Evolutionary conservation across 495 filamentous ascomycete genomes (phyloP).

Genomic region (Penicillium maclennaniae): DNA sequence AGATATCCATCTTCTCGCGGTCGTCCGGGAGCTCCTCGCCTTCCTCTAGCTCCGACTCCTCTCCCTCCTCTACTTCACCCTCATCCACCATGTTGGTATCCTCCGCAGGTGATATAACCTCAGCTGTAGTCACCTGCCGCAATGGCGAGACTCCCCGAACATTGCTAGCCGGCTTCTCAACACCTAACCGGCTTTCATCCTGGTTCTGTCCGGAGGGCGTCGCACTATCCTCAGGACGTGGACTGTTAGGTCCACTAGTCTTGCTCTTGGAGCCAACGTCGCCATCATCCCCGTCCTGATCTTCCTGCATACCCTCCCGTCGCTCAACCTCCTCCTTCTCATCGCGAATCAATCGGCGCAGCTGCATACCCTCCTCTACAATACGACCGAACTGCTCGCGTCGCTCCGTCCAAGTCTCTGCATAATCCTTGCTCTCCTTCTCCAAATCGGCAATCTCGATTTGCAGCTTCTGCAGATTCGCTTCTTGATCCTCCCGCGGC

Average conservation of each 20-base stretch:
- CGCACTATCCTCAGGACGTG: slow-evolving; percentile 54
- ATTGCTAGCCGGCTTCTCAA: slow-evolving; percentile 30
- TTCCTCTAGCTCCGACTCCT: slow-evolving; percentile 40
- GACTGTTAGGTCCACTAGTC: slow-evolving; percentile 59
- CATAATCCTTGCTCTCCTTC: slow-evolving; percentile 76
- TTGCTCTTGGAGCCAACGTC: slow-evolving; percentile 51
- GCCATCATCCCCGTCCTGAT: slow-evolving; percentile 70
- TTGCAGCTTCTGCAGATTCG: slow-evolving; percentile 72
- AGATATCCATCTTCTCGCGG: slow-evolving; percentile 68
- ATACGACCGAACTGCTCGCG: slow-evolving; percentile 85
- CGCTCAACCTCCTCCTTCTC: slow-evolving; percentile 86
- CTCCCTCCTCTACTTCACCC: slow-evolving; percentile 55
- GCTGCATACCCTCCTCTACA: slow-evolving; percentile 83
- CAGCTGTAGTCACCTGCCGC: slow-evolving; percentile 32
- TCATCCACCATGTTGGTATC: slow-evolving; percentile 58
- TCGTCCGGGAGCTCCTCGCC: slow-evolving; percentile 52
- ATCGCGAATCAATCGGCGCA: slow-evolving; percentile 82
- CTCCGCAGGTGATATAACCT: slow-evolving; percentile 34
- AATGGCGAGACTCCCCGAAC: slow-evolving; percentile 39
- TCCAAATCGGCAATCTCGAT: slow-evolving; percentile 86
- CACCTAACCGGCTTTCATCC: slow-evolving; percentile 39
- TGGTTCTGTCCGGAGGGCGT: slow-evolving; percentile 48
- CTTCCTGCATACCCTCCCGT: slow-evolving; percentile 73
- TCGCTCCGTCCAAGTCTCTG: slow-evolving; percentile 78
- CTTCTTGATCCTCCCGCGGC: slow-evolving; percentile 76